A percentile compares a stretch with the other conserved stretches of the same genome.
phyloP scores from a whole-genome alignment of 176 grass and related monocot genomes.

The Ampelocalamus luodianensis region DNA sequence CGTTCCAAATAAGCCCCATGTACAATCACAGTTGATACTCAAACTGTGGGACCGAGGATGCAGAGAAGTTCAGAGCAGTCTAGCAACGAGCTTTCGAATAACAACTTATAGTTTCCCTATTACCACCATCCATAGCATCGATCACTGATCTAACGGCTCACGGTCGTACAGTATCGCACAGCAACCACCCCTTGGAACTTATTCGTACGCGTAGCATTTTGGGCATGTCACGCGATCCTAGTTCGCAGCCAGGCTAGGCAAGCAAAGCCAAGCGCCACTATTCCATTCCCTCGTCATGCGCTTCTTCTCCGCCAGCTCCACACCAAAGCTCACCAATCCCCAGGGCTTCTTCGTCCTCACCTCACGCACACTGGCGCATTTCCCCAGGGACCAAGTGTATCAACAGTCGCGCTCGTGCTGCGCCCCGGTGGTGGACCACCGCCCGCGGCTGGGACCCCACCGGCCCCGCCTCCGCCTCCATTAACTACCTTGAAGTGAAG shows the following conservation, averaged over 20 bases:
- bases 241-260: neutral
- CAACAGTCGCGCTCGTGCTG: conserved; percentile 36
- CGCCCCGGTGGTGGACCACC: conserved; percentile 12
- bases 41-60: neutral
- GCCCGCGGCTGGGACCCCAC: conserved; percentile 26
- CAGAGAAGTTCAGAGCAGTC: neutral
- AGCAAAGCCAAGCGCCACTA: neutral
- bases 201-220: neutral
- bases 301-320: neutral
- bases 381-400: conserved; percentile 21
- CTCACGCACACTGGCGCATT: neutral
- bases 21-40: neutral
- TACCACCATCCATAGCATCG: neutral
- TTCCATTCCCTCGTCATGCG: conserved; percentile 46
- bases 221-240: neutral
- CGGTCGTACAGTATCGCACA: neutral
- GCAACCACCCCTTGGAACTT: neutral
- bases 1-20: neutral
- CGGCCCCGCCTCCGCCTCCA: conserved; percentile 43
- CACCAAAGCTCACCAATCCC: conserved; percentile 47
- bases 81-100: neutral
- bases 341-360: conserved; percentile 22
- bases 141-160: neutral
- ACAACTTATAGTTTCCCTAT: neutral
- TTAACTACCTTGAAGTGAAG: conserved; percentile 41